Evolutionary conservation across 2,329 filamentous ascomycete species (phyloP).

Genomic region (Diaporthe sp.): DNA sequence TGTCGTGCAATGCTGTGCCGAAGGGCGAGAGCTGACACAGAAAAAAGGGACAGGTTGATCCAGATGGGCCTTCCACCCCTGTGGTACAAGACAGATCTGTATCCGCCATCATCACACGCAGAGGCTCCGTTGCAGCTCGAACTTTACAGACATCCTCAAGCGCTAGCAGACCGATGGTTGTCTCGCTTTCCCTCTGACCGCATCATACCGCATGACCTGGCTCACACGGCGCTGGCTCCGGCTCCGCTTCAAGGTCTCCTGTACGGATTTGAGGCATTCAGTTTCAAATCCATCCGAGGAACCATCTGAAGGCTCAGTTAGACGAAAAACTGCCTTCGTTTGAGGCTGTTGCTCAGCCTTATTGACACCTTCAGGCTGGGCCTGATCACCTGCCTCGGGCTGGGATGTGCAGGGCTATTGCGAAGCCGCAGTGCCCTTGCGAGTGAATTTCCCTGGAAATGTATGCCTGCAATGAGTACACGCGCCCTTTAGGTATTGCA

Average conservation of each 20-base stretch:
- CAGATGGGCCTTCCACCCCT: constrained; percentile 3
- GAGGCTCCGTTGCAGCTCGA: constrained; percentile 3
- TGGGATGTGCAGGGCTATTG: background rate
- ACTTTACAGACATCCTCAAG: background rate
- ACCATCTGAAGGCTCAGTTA: background rate
- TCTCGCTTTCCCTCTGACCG: constrained; percentile 1
- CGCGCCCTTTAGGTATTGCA: background rate
- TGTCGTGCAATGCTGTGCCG: background rate
- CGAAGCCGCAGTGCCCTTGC: background rate
- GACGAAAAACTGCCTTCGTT: background rate
- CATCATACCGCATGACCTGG: background rate
- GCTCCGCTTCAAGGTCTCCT: background rate
- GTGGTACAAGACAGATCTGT: constrained; percentile 18
- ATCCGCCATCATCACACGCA: background rate
- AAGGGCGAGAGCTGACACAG: constrained; percentile 1
- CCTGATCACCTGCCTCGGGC: background rate
- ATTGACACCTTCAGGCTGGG: background rate
- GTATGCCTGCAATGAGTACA: background rate
- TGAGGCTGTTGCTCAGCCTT: constrained; percentile 3
- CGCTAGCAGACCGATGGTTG: constrained; percentile 12
- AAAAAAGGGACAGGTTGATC: background rate
- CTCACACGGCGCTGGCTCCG: constrained; percentile 8
- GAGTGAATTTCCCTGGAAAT: background rate
- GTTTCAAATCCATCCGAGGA: constrained; percentile 8
- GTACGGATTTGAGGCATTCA: background rate